Conservation (phyloP, 495 filamentous ascomycete species). For the Monascus purpureus region DNA sequence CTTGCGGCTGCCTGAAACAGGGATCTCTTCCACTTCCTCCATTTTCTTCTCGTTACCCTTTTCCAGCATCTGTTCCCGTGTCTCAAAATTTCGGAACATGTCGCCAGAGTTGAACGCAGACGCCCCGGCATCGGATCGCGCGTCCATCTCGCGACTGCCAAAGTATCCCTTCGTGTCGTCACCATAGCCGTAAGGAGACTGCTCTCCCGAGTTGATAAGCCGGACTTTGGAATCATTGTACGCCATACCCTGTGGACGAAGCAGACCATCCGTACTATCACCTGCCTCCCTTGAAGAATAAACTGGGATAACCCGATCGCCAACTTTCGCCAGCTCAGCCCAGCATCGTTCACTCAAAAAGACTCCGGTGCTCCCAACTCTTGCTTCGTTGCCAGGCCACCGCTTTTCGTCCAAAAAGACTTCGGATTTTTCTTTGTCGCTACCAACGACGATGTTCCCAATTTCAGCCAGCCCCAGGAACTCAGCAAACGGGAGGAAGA, state of each 20-base stretch:
- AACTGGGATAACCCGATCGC: slow-evolving; percentile 46
- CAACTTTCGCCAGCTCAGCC: slow-evolving; percentile 70
- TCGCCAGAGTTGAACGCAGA: slow-evolving; percentile 83
- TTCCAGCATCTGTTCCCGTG: slow-evolving; percentile 83
- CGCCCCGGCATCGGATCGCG: slow-evolving; percentile 76
- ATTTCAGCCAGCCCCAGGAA: slow-evolving; percentile 81
- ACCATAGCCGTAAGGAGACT: slow-evolving; percentile 46
- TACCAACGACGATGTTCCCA: slow-evolving; percentile 72
- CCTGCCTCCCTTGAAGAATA: slow-evolving; percentile 37
- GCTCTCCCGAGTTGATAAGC: slow-evolving; percentile 42
- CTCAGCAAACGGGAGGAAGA: slow-evolving; percentile 92
- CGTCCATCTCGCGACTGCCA: slow-evolving; percentile 67
- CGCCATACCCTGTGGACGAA: slow-evolving; percentile 20
- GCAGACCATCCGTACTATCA: slow-evolving; percentile 27
- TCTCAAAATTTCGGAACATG: slow-evolving; percentile 97
- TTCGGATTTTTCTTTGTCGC: slow-evolving; percentile 85
- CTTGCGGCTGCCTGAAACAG: slow-evolving; percentile 67
- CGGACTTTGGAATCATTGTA: slow-evolving; percentile 61
- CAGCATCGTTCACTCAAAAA: slow-evolving; percentile 94
- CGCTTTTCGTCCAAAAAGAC: slow-evolving; percentile 74
- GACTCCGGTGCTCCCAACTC: slow-evolving; percentile 80
- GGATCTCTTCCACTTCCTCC: slow-evolving; percentile 74
- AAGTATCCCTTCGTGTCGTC: slow-evolving; percentile 72
- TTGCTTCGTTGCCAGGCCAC: slow-evolving; percentile 86
- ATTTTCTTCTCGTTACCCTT: slow-evolving; percentile 85